phyloP scores from a whole-genome alignment of 2,329 filamentous ascomycete genomes.

The Colletotrichum gloeosporioides region DNA sequence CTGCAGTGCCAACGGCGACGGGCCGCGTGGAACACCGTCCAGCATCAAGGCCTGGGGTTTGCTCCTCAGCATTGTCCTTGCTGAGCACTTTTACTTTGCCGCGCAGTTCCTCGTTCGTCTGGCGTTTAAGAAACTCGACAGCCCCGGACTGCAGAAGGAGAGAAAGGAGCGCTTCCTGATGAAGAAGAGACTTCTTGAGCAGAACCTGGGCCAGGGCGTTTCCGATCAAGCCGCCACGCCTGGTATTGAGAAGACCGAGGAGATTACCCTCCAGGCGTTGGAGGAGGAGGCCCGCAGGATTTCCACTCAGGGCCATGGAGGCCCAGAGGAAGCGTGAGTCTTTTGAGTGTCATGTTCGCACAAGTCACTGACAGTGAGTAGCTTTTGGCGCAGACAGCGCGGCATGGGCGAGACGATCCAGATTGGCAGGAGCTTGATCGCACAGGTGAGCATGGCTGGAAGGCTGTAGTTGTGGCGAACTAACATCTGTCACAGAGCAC shows the following conservation, averaged over 20 bases:
- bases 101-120: conserved; percentile 75
- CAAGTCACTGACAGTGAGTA: conserved; percentile 28
- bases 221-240: conserved; percentile 53
- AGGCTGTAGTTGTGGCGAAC: too few species aligned
- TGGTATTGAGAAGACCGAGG: conserved; percentile 58
- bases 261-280: conserved; percentile 68
- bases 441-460: conserved; percentile 38
- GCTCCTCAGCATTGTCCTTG: conserved; percentile 80
- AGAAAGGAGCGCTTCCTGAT: conserved; percentile 80
- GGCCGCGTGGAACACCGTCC: conserved; percentile 68
- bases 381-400: conserved; percentile 68
- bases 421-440: conserved; percentile 60
- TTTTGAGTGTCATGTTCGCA: background rate
- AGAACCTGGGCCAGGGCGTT: conserved; percentile 67
- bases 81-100: conserved; percentile 89
- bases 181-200: conserved; percentile 79
- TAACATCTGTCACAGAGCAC: background rate
- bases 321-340: conserved; percentile 57
- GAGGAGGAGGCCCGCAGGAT: conserved; percentile 66
- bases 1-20: conserved; percentile 80
- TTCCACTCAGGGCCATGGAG: conserved; percentile 54
- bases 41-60: conserved; percentile 82
- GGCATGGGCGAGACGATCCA: conserved; percentile 63
- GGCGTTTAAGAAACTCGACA: conserved; percentile 81
- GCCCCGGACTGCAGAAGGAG: conserved; percentile 85